Percentiles rank a stretch among this genome's conserved stretches.
Conservation (phyloP, 305 asterid genomes). For the Salvia sclarea region DNA sequence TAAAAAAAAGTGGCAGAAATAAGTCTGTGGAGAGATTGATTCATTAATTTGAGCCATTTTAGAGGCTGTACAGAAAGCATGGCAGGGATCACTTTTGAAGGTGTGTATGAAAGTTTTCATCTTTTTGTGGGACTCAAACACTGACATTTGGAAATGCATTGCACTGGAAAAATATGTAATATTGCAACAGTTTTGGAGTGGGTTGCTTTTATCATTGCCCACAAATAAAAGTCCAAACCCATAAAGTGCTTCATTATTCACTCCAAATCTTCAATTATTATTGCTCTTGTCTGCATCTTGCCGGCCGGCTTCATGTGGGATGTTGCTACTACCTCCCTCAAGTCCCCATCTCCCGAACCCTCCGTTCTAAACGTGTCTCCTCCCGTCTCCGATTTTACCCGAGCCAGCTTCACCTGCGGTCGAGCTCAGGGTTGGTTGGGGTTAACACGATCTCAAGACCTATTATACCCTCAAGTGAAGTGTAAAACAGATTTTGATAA, state of each 20-base stretch:
- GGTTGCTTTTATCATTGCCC: constrained; percentile 37
- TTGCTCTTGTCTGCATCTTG: constrained; percentile 7
- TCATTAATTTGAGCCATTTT: constrained; percentile 33
- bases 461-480: neutral
- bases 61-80: constrained; percentile 35
- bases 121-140: constrained; percentile 43
- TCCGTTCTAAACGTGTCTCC: neutral
- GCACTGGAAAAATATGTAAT: constrained; percentile 12
- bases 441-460: neutral
- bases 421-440: neutral
- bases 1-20: constrained; percentile 9
- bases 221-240: constrained; percentile 28
- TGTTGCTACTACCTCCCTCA: constrained; percentile 3
- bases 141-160: constrained; percentile 45
- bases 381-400: neutral
- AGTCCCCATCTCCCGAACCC: neutral
- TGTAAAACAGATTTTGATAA: no score
- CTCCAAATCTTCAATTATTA: constrained; percentile 31
- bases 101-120: constrained; percentile 39
- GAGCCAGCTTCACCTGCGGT: neutral
- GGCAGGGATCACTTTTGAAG: constrained; percentile 38
- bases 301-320: constrained; percentile 18
- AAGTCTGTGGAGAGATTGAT: neutral
- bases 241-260: constrained; percentile 39
- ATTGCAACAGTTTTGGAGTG: constrained; percentile 33